phyloP scores from a whole-genome alignment of 1,284 basidiomycete species.

The Leccinum pallidistipes region DNA sequence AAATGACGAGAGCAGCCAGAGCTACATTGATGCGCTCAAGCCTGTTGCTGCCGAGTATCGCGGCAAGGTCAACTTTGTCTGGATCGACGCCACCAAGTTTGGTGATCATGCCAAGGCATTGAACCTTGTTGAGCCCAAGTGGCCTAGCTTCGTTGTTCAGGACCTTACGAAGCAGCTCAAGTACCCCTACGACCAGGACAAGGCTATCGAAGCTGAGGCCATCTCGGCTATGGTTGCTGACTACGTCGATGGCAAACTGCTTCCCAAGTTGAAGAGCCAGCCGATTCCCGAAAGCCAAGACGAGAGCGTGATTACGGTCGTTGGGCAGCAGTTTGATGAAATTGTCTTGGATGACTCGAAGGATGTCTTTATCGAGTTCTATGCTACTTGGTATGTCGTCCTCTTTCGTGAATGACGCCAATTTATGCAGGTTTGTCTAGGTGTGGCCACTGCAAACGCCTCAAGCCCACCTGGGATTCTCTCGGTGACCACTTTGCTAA shows the following conservation, averaged over 20 bases:
- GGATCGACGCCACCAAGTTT: constrained; percentile 96
- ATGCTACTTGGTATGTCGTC: constrained; percentile 85
- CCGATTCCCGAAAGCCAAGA: constrained; percentile 84
- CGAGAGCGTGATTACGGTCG: constrained; percentile 82
- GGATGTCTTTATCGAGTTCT: constrained; percentile 97
- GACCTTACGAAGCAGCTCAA: constrained; percentile 84
- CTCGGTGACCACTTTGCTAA: constrained; percentile 85
- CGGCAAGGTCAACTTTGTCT: constrained; percentile 95
- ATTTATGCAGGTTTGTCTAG: constrained; percentile 39
- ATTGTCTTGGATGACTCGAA: constrained; percentile 86
- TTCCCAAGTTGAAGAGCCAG: constrained; percentile 89
- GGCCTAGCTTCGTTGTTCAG: constrained; percentile 96
- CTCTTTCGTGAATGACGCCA: background rate
- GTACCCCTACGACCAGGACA: constrained; percentile 80
- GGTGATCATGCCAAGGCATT: constrained; percentile 95
- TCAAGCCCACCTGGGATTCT: constrained; percentile 93
- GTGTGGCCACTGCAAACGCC: constrained; percentile 95
- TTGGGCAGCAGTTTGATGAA: constrained; percentile 89
- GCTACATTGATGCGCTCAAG: constrained; percentile 68
- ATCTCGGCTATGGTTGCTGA: constrained; percentile 63
- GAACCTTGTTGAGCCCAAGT: constrained; percentile 82
- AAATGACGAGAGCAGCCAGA: constrained; percentile 63
- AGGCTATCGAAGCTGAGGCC: constrained; percentile 56
- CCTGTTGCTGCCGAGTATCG: constrained; percentile 82
- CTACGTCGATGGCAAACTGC: constrained; percentile 73